Evolutionary conservation across 352 stramenopile genomes (phyloP), one percentile per base, ranked within the genome.

Genomic region (Phytophthora pinifolia): DNA sequence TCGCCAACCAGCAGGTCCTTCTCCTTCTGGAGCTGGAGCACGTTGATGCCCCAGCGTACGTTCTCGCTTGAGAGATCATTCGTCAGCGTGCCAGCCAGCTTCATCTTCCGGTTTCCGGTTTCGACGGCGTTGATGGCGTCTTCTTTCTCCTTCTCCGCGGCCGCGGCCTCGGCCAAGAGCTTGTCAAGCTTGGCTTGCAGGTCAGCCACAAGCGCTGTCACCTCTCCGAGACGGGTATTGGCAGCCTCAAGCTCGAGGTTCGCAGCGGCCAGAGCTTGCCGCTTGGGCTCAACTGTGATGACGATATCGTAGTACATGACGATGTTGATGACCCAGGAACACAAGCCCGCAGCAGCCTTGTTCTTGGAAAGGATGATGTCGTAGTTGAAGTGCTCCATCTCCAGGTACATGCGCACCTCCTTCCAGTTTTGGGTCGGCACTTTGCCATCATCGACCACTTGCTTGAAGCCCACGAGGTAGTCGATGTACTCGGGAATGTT

Each of bases 291-390:
- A 15, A 98, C 91, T 0, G 92, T 97, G 35, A 98, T 72, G 1
- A 98, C 76, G 36, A 98, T 98, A 67, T 98, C 93, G 74, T 98
- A 98, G 77, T 98, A 98, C 72, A 92, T 95, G 36, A 98, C 92
- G 35, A 98, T 98, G 59, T 98, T 98, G 59, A 98, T 72, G 33
- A 98, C 94, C 79, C 96, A 98, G 3, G 84, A 94, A 58, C 91
- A 98, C 35, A 98, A 65, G 33, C 91, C 92, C 0, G 91, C 95
- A 13, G 95, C 95, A 8, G 94, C 94, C 41, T 92, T 95, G 77
- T 98, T 98, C 68, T 98, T 98, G 4, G 85, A 93, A 36, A 94
- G 59, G 52, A 98, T 98, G 3, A 91, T 93, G 25, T 98, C 94
- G 43, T 94, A 86, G 50, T 97, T 96, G 67, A 98, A 98, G 57